A percentile compares a stretch with the other conserved stretches of the same genome.
Conservation (phyloP, 805 yeast species). For the Candida easanensis region DNA sequence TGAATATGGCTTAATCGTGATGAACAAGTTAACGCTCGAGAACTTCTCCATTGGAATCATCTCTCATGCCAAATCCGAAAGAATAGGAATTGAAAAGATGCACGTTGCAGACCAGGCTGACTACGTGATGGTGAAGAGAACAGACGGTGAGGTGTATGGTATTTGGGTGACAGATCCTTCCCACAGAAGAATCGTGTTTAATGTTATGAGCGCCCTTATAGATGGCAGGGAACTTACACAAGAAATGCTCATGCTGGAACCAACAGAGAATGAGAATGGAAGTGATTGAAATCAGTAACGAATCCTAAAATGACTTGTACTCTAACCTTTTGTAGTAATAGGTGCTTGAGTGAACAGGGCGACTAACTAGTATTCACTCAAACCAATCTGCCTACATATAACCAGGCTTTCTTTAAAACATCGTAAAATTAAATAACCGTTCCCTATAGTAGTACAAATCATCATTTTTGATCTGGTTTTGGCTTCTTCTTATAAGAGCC, state of each 20-base stretch:
- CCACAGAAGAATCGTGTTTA: conserved; percentile 59
- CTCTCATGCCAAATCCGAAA: conserved; percentile 46
- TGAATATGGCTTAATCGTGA: conserved; percentile 65
- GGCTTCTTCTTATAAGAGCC: conserved; percentile 29
- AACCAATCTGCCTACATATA: too few species aligned
- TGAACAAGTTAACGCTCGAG: conserved; percentile 65
- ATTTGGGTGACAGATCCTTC: conserved; percentile 72
- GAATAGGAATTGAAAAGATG: conserved; percentile 42
- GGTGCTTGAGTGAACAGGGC: too few species aligned
- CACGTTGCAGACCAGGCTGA: conserved; percentile 68
- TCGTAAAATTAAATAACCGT: too few species aligned
- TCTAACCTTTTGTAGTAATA: too few species aligned
- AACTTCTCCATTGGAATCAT: conserved; percentile 71
- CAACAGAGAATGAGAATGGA: not conserved
- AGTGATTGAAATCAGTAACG: not conserved
- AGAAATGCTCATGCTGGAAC: not conserved
- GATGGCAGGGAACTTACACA: conserved; percentile 6
- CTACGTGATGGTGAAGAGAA: conserved; percentile 64
- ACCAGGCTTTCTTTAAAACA: too few species aligned
- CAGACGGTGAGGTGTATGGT: conserved; percentile 70
- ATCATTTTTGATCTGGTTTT: conserved; percentile 1
- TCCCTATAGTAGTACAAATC: not conserved
- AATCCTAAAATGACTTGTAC: too few species aligned
- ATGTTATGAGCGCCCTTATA: conserved; percentile 34
- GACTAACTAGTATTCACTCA: too few species aligned